A percentile compares a stretch with the other conserved stretches of the same genome.
These are phyloP conservation scores for Eucalyptus marginata DNA, from an alignment of 345 rosid genomes.

Conservation along the genomic window DNA sequence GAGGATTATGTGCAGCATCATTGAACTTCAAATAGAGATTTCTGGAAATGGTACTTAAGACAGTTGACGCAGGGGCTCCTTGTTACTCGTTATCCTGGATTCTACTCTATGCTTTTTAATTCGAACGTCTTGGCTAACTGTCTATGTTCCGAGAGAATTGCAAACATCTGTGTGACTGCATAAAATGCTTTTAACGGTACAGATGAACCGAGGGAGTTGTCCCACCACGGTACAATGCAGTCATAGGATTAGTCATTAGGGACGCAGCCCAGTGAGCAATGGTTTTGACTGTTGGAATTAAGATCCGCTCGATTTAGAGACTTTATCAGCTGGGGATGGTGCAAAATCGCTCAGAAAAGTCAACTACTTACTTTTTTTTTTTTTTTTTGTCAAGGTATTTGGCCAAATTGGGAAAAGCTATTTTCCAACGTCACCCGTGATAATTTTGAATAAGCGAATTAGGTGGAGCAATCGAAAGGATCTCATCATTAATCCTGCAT, in stretches of 20 bases:
- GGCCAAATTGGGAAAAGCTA: not conserved
- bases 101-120: too few species aligned
- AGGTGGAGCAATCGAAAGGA: not conserved
- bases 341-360: not conserved
- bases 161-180: not conserved
- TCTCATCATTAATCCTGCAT: not conserved
- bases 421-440: not conserved
- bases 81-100: too few species aligned
- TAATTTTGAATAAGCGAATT: not conserved
- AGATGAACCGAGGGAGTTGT: not conserved
- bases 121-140: rapidly evolving
- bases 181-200: not conserved
- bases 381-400: not conserved
- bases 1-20: too few species aligned
- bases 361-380: not conserved
- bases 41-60: too few species aligned
- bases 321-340: not conserved
- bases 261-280: not conserved
- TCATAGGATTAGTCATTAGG: not conserved
- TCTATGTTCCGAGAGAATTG: not conserved
- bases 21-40: too few species aligned
- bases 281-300: not conserved
- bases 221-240: not conserved
- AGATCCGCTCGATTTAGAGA: not conserved
- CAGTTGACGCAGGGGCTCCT: too few species aligned